A percentile compares a stretch with the other conserved stretches of the same genome.
These are phyloP conservation scores for Chloranthus sessilifolius DNA, from an alignment of 164 flowering plant species.

Conservation along the genomic window DNA sequence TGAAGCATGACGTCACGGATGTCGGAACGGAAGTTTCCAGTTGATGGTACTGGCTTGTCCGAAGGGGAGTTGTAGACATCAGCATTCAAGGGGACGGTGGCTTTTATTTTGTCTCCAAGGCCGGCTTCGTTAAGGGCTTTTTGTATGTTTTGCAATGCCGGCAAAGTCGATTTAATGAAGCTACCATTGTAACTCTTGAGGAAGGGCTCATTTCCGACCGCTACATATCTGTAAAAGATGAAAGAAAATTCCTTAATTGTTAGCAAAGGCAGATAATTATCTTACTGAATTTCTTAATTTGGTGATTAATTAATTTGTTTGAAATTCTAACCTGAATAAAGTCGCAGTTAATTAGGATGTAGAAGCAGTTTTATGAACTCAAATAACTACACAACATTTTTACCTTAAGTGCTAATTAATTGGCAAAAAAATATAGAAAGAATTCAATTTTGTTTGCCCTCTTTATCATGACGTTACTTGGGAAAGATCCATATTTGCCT, in stretches of 20 bases:
- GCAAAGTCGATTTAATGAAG: conserved; percentile 43
- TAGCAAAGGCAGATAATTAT: not conserved
- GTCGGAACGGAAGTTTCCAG: conserved; percentile 66
- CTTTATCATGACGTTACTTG: no score
- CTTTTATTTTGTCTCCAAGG: conserved; percentile 59
- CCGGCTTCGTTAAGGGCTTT: conserved; percentile 78
- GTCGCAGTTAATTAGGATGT: no score
- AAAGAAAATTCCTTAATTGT: not conserved
- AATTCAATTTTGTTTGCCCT: no score
- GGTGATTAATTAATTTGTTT: not conserved
- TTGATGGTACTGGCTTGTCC: conserved; percentile 42
- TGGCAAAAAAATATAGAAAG: no score
- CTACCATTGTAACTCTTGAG: conserved; percentile 60
- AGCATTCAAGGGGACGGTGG: conserved; percentile 79
- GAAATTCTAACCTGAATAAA: no score
- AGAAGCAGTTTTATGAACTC: no score
- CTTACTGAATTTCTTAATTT: not conserved
- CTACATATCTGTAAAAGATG: conserved; percentile 56
- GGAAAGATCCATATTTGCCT: no score
- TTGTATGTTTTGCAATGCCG: conserved; percentile 78
- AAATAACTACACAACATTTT: not conserved
- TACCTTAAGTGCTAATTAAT: not conserved
- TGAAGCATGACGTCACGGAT: conserved; percentile 50
- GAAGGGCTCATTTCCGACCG: conserved; percentile 93
- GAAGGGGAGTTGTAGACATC: conserved; percentile 70